phyloP scores from a whole-genome alignment of 441 rosid species.

The Melastoma candidum region DNA sequence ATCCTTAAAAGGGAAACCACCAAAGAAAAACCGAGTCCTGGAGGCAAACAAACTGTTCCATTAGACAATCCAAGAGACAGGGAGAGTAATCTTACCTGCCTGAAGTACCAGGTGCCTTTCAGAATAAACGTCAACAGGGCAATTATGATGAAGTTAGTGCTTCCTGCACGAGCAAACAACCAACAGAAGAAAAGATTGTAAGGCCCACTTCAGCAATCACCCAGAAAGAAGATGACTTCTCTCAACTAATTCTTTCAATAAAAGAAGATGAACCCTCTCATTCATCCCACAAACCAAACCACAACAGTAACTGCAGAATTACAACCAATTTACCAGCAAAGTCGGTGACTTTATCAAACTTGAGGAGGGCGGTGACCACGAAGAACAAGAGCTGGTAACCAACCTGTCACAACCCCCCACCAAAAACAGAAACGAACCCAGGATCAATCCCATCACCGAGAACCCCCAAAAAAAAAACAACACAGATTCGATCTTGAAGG shows the following conservation, averaged over 20 bases:
- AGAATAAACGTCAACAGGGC: conserved; percentile 66
- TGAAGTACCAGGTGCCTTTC: conserved; percentile 74
- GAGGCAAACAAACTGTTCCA: background rate
- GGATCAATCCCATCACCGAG: background rate
- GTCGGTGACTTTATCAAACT: conserved; percentile 88
- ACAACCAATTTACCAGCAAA: conserved; percentile 54
- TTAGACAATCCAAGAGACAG: background rate
- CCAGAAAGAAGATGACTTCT: too few relatives aligned
- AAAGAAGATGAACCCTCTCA: too few relatives aligned
- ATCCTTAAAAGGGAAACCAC: too few relatives aligned
- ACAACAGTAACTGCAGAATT: too few relatives aligned
- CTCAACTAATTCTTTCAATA: too few relatives aligned
- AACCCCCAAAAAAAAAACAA: background rate
- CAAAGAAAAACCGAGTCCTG: too few relatives aligned
- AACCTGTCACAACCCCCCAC: conserved; percentile 35
- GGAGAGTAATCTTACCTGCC: conserved; percentile 44
- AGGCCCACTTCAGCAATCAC: too few relatives aligned
- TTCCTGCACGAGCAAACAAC: conserved; percentile 33
- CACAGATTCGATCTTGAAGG: background rate
- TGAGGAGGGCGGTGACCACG: conserved; percentile 72
- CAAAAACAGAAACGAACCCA: background rate
- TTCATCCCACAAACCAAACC: too few relatives aligned
- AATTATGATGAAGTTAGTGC: conserved; percentile 73
- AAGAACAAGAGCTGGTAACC: conserved; percentile 75
- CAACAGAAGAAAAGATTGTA: background rate